Conservation (phyloP, 768 basidiomycete genomes). For the Strobilomyces echinocephalus region DNA sequence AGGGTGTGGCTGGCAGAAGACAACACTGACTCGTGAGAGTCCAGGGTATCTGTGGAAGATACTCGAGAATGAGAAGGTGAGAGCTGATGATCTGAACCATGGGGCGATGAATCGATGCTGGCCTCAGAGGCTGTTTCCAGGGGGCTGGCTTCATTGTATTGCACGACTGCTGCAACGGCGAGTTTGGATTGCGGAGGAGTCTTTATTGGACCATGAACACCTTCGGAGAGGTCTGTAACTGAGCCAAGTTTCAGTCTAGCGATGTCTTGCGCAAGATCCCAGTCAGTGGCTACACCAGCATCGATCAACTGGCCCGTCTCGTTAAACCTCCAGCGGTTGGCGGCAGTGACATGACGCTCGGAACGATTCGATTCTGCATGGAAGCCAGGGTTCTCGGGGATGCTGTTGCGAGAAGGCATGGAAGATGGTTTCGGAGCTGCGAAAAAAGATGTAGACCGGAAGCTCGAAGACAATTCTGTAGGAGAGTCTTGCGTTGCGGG, state of each 20-base stretch:
- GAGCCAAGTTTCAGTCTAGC: slow-evolving; percentile 66
- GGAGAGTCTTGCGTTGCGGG: slow-evolving; percentile 37
- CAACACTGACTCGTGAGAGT: slow-evolving; percentile 51
- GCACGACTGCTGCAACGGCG: slow-evolving; percentile 45
- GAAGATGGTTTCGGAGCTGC: slow-evolving; percentile 36
- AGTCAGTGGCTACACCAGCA: slow-evolving; percentile 49
- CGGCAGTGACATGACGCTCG: slow-evolving; percentile 36
- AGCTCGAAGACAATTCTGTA: slow-evolving; percentile 31
- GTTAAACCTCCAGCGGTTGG: slow-evolving; percentile 60
- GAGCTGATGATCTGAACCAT: slow-evolving; percentile 61
- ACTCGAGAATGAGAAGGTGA: slow-evolving; percentile 72
- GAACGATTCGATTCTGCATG: slow-evolving; percentile 27
- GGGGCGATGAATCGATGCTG: slow-evolving; percentile 71
- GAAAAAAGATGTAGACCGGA: slow-evolving; percentile 29
- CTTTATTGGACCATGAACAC: slow-evolving; percentile 48
- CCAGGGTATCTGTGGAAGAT: slow-evolving; percentile 74
- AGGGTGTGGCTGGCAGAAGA: slow-evolving; percentile 55
- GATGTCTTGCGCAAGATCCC: slow-evolving; percentile 72
- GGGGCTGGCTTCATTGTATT: slow-evolving; percentile 63
- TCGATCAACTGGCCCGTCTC: slow-evolving; percentile 59
- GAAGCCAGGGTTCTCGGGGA: slow-evolving; percentile 20
- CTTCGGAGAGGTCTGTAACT: slow-evolving; percentile 46
- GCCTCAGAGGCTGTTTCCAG: slow-evolving; percentile 68
- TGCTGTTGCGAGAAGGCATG: slow-evolving; percentile 47
- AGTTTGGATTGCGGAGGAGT: slow-evolving; percentile 68